Conservation (phyloP, 768 basidiomycete genomes). For the Pleurotus salmoneostramineus region DNA sequence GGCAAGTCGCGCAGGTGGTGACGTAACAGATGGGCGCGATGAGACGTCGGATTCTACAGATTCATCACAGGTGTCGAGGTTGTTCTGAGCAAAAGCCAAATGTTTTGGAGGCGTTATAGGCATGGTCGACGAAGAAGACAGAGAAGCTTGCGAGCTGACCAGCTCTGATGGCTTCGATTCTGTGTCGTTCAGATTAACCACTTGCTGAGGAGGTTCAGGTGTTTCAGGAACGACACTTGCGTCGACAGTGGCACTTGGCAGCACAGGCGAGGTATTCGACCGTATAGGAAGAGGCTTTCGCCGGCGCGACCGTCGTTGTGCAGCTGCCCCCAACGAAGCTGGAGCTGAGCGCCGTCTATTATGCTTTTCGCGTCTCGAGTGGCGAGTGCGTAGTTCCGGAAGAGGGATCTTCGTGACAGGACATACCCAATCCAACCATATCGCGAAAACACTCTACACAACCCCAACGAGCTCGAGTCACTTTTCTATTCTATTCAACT, state of each 20-base stretch:
- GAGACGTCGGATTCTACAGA: conserved; percentile 6
- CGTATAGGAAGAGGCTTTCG: background rate
- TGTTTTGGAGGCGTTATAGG: background rate
- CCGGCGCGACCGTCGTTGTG: background rate
- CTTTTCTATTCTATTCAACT: background rate
- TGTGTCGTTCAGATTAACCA: background rate
- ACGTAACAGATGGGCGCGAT: background rate
- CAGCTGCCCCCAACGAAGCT: background rate
- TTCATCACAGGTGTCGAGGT: conserved; percentile 5
- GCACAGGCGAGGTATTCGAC: background rate
- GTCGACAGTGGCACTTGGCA: background rate
- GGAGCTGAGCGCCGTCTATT: conserved; percentile 1
- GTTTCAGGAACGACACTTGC: background rate
- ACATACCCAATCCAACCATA: conserved; percentile 26
- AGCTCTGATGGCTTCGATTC: background rate
- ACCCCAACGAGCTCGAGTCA: background rate
- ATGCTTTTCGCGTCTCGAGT: background rate
- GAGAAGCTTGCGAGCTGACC: background rate
- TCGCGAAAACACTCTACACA: conserved; percentile 36
- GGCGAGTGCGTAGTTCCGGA: background rate
- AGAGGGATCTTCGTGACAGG: background rate
- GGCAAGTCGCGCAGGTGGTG: background rate
- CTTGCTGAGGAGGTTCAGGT: background rate
- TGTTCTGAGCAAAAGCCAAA: background rate
- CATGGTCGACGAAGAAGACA: background rate